These are phyloP conservation scores for Paramecium caudatum DNA, from an alignment of 73 alveolate species.

Conservation along the genomic window DNA sequence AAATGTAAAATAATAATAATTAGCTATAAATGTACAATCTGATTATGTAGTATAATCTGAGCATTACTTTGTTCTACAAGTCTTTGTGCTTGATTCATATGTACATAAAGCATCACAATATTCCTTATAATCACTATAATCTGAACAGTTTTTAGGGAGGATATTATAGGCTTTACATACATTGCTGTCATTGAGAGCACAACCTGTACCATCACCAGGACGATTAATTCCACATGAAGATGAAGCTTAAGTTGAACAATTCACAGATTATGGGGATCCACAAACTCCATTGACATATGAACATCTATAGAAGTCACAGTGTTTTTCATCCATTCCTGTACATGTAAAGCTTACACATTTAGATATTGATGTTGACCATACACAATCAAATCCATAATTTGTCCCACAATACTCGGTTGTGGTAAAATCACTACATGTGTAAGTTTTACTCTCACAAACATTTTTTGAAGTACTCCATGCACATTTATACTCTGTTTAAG, in stretches of 20 bases:
- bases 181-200: background rate
- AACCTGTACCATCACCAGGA: background rate
- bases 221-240: background rate
- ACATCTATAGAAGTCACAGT: background rate
- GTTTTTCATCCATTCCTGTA: background rate
- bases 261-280: background rate
- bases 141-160: background rate
- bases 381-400: constrained; percentile 13
- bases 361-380: background rate
- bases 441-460: background rate
- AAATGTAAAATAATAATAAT: background rate
- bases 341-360: background rate
- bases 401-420: background rate
- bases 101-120: background rate
- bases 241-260: background rate
- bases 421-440: background rate
- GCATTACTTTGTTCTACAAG: background rate
- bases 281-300: background rate
- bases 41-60: background rate
- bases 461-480: background rate
- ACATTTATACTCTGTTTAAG: background rate
- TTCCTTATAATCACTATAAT: background rate
- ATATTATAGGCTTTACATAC: background rate
- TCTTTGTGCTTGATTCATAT: background rate
- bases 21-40: background rate